Base-by-base conservation (phyloP, 345 rosid species). In the Euphorbia lathyris region DNA sequence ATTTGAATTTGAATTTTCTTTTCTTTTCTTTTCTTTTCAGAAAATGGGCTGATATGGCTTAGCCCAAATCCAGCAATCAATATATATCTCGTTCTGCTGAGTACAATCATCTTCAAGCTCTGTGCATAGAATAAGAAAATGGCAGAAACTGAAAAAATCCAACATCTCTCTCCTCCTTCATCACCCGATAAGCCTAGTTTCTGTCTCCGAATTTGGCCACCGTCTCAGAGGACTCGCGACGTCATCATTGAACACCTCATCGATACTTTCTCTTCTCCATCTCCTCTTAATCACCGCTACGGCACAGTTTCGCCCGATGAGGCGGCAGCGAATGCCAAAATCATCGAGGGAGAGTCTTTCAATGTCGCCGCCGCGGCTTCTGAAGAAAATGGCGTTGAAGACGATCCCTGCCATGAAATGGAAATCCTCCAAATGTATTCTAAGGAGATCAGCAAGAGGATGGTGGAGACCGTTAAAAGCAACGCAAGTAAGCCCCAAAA, bases 401-500 rank as follows among this genome's bases (percentile, higher is more conserved):
- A 67, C 14, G 69, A 72, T 19, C 22, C 50, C 14, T 16, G 47
- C 27, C 50, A 14, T 38, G 73, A 73, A 0, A 51, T 72, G 27
- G 76, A 72, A 59, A 56, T 77, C 70, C 66, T 72, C 45, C 73
- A 72, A 63, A 25, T 55, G 14, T 72, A 77, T 51, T 72, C 80
- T 10, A 62, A 34, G 60, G 73, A 67, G 66, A 77, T 77, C 60
- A 63, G 80, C 36, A 77, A 68, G 66, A 67, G 72, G 56, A 47
- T 68, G 66, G 73, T 72, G 8, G 57, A 77, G 25, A 53, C 68
- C 19, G 76, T 77, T 47, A 72, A 62, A 64, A 26, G 58, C 19
- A 58, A 55, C 40, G 68, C 57, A 47, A 27, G 23, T 26, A 45
- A 20, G 52, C 9, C 10, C n/a, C 48, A 13, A 40, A 34, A 42